A percentile compares a stretch with the other conserved stretches of the same genome.
Evolutionary conservation across 345 rosid species (phyloP).

Genomic region (Eucalyptus viminalis): DNA sequence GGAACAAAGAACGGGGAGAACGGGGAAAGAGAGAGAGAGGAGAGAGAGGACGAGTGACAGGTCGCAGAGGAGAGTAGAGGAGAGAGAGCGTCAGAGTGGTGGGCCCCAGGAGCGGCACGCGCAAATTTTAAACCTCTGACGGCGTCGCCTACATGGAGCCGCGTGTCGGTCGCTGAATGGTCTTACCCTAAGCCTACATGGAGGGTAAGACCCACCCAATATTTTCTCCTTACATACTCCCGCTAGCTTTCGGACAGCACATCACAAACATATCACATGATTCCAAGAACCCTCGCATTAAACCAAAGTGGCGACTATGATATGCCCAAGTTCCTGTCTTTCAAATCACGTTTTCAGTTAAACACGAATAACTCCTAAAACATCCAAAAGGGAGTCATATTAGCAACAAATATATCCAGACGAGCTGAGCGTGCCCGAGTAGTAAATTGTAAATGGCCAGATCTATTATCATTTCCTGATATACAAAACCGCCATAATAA

Average conservation of each 20-base stretch:
- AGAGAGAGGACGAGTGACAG: too few species aligned
- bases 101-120: too few species aligned
- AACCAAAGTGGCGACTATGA: background rate
- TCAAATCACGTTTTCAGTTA: background rate
- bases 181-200: too few species aligned
- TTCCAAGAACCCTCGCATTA: background rate
- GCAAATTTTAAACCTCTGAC: too few species aligned
- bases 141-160: too few species aligned
- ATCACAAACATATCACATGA: background rate
- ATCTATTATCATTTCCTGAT: background rate
- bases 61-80: too few species aligned
- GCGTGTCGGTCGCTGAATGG: too few species aligned
- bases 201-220: too few species aligned
- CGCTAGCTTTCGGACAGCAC: background rate
- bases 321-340: background rate
- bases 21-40: too few species aligned
- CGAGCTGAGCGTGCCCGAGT: background rate
- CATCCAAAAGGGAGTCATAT: background rate
- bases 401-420: background rate
- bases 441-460: background rate
- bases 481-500: too few species aligned
- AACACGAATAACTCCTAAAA: background rate
- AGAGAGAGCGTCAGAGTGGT: too few species aligned
- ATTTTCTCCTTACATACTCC: background rate
- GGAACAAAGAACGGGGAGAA: too few species aligned